phyloP scores from a whole-genome alignment of 768 basidiomycete species.

The Psilocybe cyanescens region DNA sequence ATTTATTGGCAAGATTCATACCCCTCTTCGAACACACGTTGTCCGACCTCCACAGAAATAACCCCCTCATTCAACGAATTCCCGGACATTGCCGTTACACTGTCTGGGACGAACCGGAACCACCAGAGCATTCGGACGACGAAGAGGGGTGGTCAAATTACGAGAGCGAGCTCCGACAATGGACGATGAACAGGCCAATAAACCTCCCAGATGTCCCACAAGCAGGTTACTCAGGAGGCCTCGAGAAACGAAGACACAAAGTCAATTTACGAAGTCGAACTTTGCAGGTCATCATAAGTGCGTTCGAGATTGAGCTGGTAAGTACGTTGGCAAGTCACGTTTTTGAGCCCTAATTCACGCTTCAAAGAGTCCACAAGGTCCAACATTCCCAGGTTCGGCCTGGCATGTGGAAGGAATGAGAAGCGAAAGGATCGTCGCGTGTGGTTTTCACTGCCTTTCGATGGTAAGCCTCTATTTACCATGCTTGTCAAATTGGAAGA shows the following conservation, averaged over 20 bases:
- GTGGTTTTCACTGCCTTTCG: constrained; percentile 43
- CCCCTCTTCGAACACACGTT: constrained; percentile 57
- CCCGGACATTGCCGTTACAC: constrained; percentile 42
- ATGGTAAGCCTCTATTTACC: constrained; percentile 32
- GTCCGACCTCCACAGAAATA: constrained; percentile 55
- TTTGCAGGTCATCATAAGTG: constrained; percentile 46
- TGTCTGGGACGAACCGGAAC: constrained; percentile 52
- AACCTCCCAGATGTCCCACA: constrained; percentile 47
- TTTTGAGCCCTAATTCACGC: neutral
- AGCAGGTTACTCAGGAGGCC: constrained; percentile 46
- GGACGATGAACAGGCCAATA: constrained; percentile 47
- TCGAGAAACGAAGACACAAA: constrained; percentile 43
- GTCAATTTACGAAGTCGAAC: constrained; percentile 41
- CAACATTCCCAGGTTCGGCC: constrained; percentile 34
- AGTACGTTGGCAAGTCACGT: constrained; percentile 15
- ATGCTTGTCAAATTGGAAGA: neutral
- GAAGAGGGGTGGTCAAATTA: constrained; percentile 50
- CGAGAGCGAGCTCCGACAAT: constrained; percentile 44
- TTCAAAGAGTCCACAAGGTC: constrained; percentile 31
- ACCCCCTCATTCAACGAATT: constrained; percentile 46
- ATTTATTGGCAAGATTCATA: constrained; percentile 37
- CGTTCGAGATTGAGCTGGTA: constrained; percentile 46
- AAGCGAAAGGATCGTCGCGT: constrained; percentile 54
- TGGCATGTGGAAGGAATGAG: constrained; percentile 61
- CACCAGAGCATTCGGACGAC: constrained; percentile 51